phyloP scores from a whole-genome alignment of 331 rosid genomes.

The Erythrophleum ivorense region DNA sequence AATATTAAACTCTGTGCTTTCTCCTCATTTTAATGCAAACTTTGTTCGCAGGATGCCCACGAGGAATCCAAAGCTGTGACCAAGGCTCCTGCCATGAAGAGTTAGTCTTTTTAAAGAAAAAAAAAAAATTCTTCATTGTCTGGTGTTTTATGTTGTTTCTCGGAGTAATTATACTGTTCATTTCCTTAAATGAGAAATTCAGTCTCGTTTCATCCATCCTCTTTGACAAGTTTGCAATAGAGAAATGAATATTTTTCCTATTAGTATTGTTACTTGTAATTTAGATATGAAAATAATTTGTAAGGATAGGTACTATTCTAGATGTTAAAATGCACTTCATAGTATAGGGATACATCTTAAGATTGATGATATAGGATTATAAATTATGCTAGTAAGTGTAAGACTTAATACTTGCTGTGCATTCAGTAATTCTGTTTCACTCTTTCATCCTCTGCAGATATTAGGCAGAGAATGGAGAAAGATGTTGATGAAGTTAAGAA shows the following conservation, averaged over 20 bases:
- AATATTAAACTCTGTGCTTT: background rate
- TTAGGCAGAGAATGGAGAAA: slow-evolving; percentile 88
- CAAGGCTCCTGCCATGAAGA: slow-evolving; percentile 91
- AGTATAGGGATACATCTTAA: slow-evolving; percentile 3
- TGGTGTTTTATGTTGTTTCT: background rate
- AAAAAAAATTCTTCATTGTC: background rate
- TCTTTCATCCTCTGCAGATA: slow-evolving; percentile 57
- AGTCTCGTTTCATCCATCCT: background rate
- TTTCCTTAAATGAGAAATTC: background rate
- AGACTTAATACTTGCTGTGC: background rate
- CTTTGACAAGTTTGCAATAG: background rate
- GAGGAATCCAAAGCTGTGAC: slow-evolving; percentile 84
- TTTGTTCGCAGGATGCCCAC: slow-evolving; percentile 64
- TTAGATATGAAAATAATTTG: slow-evolving; percentile 26
- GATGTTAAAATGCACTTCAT: slow-evolving; percentile 3
- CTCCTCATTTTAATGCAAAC: slow-evolving; percentile 26
- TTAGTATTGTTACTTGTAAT: background rate
- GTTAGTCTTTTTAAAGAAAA: slow-evolving; percentile 47
- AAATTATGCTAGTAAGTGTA: slow-evolving; percentile 15
- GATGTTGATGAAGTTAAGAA: slow-evolving; percentile 97
- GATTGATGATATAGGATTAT: background rate
- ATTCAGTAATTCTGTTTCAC: slow-evolving; percentile 21
- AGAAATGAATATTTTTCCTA: slow-evolving; percentile 11
- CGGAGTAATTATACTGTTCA: background rate
- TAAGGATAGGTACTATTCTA: slow-evolving; percentile 4